Percentiles rank a stretch among this genome's conserved stretches.
These are phyloP conservation scores for Chionographis japonica DNA, from an alignment of 106 monocot species.

Conservation along the genomic window DNA sequence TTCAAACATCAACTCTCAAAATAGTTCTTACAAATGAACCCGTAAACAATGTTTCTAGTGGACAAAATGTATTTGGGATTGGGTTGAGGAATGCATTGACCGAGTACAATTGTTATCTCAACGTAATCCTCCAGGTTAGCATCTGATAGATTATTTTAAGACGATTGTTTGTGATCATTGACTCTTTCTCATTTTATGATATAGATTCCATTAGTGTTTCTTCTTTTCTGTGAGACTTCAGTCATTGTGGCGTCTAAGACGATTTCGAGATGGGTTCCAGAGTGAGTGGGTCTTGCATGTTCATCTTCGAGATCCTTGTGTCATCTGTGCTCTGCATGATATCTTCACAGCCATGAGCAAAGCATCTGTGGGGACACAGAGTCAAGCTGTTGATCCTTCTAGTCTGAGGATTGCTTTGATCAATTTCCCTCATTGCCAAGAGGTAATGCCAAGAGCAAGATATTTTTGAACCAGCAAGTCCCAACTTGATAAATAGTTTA, in stretches of 20 bases:
- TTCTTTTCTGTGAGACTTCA: constrained; percentile 12
- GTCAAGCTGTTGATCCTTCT: constrained; percentile 68
- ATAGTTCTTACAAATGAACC: constrained; percentile 14
- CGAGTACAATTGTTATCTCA: constrained; percentile 96
- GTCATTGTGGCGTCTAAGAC: constrained; percentile 92
- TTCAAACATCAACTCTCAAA: neutral
- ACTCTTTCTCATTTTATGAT: neutral
- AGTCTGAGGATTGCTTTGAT: constrained; percentile 75
- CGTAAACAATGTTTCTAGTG: constrained; percentile 8
- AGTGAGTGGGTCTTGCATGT: constrained; percentile 37
- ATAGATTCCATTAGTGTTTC: neutral
- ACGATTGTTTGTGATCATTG: neutral
- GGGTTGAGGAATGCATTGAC: constrained; percentile 85
- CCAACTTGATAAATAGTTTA: neutral
- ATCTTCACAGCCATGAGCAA: constrained; percentile 63
- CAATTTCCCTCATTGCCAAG: constrained; percentile 85
- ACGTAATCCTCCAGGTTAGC: constrained; percentile 91
- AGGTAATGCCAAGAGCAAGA: constrained; percentile 36
- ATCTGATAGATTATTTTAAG: neutral
- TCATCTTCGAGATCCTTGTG: constrained; percentile 82
- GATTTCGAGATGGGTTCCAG: constrained; percentile 75
- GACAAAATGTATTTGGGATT: constrained; percentile 45
- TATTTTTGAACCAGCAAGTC: neutral
- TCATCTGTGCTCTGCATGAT: constrained; percentile 76
- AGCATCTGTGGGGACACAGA: constrained; percentile 34